phyloP scores from a whole-genome alignment of 352 stramenopile species.

The Thalassiosira pacifica region DNA sequence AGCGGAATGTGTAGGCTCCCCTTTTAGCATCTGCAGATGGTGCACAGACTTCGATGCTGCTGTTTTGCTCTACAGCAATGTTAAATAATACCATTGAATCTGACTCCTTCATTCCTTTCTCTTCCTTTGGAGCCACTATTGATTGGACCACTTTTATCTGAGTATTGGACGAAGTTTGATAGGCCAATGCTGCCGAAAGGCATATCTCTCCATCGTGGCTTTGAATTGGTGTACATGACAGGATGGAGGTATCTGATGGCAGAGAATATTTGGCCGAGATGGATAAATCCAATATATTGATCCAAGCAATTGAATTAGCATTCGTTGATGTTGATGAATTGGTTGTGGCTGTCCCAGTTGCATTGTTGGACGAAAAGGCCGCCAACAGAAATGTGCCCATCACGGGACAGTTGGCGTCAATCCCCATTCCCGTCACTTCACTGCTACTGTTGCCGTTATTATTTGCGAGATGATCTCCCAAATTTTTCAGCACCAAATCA shows the following conservation, averaged over 20 bases:
- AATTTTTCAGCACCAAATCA: constrained; percentile 56
- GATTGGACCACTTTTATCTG: no score
- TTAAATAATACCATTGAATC: no score
- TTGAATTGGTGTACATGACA: constrained; percentile 17
- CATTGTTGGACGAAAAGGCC: not conserved
- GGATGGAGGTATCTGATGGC: constrained; percentile 8
- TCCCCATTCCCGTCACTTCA: constrained; percentile 55
- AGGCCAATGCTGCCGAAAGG: constrained; percentile 26
- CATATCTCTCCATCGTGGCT: constrained; percentile 23
- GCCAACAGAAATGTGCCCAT: constrained; percentile 29
- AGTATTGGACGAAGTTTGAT: not conserved
- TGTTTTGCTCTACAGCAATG: no score
- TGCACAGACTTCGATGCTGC: no score
- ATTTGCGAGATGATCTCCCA: constrained; percentile 33
- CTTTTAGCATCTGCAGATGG: no score
- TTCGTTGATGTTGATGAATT: no score
- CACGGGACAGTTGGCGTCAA: constrained; percentile 43
- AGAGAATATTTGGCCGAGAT: constrained; percentile 15
- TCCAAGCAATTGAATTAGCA: constrained; percentile 34
- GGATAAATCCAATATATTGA: constrained; percentile 49
- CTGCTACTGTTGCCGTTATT: not conserved
- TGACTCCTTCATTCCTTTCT: no score
- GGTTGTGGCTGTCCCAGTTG: not conserved
- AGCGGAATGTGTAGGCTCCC: no score
- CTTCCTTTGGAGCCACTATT: no score